A percentile compares a stretch with the other conserved stretches of the same genome.
phyloP scores from a whole-genome alignment of 2,329 filamentous ascomycete species.

The Fusarium virguliforme region DNA sequence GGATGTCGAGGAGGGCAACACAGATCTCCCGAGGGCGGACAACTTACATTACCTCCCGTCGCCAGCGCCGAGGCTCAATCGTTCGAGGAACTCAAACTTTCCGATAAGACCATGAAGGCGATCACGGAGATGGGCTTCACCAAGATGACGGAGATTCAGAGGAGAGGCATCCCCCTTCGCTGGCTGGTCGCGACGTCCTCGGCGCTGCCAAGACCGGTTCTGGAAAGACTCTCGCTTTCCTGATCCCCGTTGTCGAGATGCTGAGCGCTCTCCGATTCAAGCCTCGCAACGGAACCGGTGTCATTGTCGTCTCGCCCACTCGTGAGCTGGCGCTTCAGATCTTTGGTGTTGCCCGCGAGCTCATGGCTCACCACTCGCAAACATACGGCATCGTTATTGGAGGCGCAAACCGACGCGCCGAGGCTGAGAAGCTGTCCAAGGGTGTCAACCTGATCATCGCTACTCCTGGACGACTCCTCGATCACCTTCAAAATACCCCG shows the following conservation, averaged over 20 bases:
- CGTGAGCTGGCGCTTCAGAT: conserved; percentile 96
- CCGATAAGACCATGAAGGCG: conserved; percentile 89
- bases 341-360: conserved; percentile 92
- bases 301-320: conserved; percentile 93
- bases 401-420: conserved; percentile 90
- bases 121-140: conserved; percentile 94
- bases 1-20: conserved; percentile 52
- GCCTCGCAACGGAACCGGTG: conserved; percentile 92
- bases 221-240: conserved; percentile 94
- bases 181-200: conserved; percentile 92
- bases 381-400: conserved; percentile 98
- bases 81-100: conserved; percentile 87
- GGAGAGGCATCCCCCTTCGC: conserved; percentile 85
- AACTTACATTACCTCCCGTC: conserved; percentile 69
- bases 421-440: conserved; percentile 94
- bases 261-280: conserved; percentile 92
- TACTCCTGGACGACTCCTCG: conserved; percentile 91
- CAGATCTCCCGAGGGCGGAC: conserved; percentile 57
- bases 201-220: conserved; percentile 97
- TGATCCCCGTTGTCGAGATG: conserved; percentile 96
- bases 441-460: conserved; percentile 96
- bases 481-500: conserved; percentile 93
- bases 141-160: conserved; percentile 96
- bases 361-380: conserved; percentile 93
- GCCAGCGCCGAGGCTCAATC: conserved; percentile 73